Conservation (phyloP, 768 basidiomycete genomes). For the Amanita fuliginea region DNA sequence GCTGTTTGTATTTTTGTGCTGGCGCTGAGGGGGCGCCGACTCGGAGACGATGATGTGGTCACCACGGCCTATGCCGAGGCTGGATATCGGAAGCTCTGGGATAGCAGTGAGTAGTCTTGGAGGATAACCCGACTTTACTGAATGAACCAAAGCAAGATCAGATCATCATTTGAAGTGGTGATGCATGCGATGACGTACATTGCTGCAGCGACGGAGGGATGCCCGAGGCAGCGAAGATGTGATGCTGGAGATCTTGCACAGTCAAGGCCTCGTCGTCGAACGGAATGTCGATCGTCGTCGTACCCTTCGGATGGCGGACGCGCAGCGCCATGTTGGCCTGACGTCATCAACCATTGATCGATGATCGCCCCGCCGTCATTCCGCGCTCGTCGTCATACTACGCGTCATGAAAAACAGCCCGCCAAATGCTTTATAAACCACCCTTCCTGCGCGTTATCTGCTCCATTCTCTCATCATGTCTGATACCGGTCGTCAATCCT, state of each 20-base stretch:
- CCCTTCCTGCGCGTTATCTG: neutral
- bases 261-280: slow-evolving; percentile 40
- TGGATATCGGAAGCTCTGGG: slow-evolving; percentile 64
- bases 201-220: slow-evolving; percentile 73
- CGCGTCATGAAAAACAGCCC: slow-evolving; percentile 4
- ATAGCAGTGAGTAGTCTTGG: slow-evolving; percentile 61
- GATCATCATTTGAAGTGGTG: neutral
- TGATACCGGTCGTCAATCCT: slow-evolving; percentile 44
- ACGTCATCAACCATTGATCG: neutral
- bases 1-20: no score
- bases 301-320: slow-evolving; percentile 77
- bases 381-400: slow-evolving; percentile 1
- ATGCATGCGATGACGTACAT: slow-evolving; percentile 33
- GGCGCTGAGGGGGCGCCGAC: slow-evolving; percentile 7
- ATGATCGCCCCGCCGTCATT: neutral
- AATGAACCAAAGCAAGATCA: neutral
- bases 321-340: slow-evolving; percentile 51
- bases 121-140: slow-evolving; percentile 82
- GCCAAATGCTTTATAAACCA: neutral
- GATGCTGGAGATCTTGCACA: slow-evolving; percentile 65
- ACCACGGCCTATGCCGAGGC: slow-evolving; percentile 64
- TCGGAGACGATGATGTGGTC: slow-evolving; percentile 82
- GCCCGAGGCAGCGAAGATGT: slow-evolving; percentile 53
- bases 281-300: slow-evolving; percentile 65
- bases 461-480: slow-evolving; percentile 27